These are phyloP conservation scores for Plasmodium vivax DNA, from an alignment of 169 alveolate species.

Conservation along the genomic window DNA sequence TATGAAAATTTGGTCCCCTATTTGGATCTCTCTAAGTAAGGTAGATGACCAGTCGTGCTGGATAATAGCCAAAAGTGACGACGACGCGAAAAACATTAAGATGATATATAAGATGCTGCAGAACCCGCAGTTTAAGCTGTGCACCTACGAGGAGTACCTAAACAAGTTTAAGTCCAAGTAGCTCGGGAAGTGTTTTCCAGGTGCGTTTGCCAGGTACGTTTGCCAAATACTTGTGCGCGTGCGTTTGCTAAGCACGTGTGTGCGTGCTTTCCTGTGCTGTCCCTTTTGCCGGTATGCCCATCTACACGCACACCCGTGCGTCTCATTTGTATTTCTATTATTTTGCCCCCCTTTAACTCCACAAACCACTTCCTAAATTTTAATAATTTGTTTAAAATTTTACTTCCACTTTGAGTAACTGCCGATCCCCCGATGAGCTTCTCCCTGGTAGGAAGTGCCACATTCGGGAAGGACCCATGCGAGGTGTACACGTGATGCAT, in stretches of 20 bases:
- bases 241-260: no score
- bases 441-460: background rate
- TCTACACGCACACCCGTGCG: background rate
- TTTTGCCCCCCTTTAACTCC: background rate
- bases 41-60: constrained; percentile 89
- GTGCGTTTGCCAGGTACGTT: background rate
- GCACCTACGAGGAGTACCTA: constrained; percentile 82
- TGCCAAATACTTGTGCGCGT: no score
- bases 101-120: constrained; percentile 87
- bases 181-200: background rate
- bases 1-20: constrained; percentile 91
- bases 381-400: background rate
- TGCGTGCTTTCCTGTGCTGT: background rate
- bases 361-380: background rate
- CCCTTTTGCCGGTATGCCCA: background rate
- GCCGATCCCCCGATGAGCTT: background rate
- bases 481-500: background rate
- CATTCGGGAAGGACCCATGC: background rate
- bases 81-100: constrained; percentile 84
- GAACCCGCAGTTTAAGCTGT: constrained; percentile 85
- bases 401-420: background rate
- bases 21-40: constrained; percentile 87
- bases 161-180: constrained; percentile 51
- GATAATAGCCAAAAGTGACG: constrained; percentile 89
- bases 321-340: background rate